phyloP scores from a whole-genome alignment of 2,329 filamentous ascomycete genomes.

The Colletotrichum theobromicola region DNA sequence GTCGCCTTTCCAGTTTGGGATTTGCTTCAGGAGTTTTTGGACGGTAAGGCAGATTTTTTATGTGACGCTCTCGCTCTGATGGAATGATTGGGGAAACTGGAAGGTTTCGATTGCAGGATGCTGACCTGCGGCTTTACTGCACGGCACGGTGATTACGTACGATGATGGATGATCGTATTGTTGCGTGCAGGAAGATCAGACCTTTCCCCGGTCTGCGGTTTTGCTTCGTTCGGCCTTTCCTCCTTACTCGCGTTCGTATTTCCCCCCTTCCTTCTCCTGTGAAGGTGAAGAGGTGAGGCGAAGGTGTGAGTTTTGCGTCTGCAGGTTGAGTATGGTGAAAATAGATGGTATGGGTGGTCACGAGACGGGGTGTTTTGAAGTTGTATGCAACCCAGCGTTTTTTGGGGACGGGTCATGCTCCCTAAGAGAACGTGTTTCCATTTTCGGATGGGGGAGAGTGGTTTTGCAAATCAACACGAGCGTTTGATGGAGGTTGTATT shows the following conservation, averaged over 20 bases:
- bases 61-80: neutral
- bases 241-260: neutral
- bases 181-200: neutral
- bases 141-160: neutral
- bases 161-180: neutral
- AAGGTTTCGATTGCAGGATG: neutral
- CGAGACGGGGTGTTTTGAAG: neutral
- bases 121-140: neutral
- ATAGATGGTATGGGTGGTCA: neutral
- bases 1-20: neutral
- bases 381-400: neutral
- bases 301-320: neutral
- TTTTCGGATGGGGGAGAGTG: neutral
- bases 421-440: neutral
- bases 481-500: neutral
- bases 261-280: neutral
- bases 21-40: neutral
- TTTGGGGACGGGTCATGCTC: neutral
- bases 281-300: neutral
- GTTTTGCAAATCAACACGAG: neutral
- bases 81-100: neutral
- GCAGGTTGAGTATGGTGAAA: neutral
- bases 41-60: neutral
- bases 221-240: neutral
- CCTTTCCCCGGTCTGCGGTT: neutral